These are phyloP conservation scores for Xylaria sp. DNA, from an alignment of 2,329 filamentous ascomycete genomes.

Conservation along the genomic window DNA sequence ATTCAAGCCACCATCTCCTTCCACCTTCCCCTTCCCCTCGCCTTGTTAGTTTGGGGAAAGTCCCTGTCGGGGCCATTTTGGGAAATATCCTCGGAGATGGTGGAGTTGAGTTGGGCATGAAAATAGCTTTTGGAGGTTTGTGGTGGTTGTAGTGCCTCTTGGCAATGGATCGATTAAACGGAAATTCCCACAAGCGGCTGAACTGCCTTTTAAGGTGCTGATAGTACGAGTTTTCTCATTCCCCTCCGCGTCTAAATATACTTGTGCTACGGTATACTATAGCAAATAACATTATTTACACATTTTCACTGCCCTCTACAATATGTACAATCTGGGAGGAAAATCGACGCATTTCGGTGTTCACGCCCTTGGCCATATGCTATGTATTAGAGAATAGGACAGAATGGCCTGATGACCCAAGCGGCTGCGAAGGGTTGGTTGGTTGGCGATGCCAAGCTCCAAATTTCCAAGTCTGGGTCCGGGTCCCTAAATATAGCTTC, in stretches of 20 bases:
- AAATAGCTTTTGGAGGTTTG: not conserved
- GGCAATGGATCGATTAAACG: conserved; percentile 3
- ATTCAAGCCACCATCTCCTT: not conserved
- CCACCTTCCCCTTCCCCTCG: not conserved
- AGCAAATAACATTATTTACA: not conserved
- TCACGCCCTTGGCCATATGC: not conserved
- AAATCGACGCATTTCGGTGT: too few relatives aligned
- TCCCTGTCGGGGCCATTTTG: conserved; percentile 5
- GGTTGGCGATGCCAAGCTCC: not conserved
- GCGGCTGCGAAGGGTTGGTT: not conserved
- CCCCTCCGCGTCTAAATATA: too few relatives aligned
- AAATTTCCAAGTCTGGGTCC: not conserved
- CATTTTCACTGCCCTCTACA: too few relatives aligned
- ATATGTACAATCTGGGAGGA: too few relatives aligned
- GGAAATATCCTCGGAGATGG: conserved; percentile 3
- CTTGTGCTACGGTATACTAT: not conserved
- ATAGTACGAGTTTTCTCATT: not conserved
- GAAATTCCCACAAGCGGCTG: conserved; percentile 13
- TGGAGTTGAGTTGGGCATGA: conserved; percentile 19
- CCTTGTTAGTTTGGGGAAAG: conserved; percentile 3
- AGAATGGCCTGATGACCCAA: conserved; percentile 2
- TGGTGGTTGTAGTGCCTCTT: not conserved
- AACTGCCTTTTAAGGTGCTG: conserved; percentile 1
- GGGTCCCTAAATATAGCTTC: not conserved
- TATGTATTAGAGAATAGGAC: not conserved